Conservation (phyloP, 768 basidiomycete genomes). For the Clitopilus passeckerianus region DNA sequence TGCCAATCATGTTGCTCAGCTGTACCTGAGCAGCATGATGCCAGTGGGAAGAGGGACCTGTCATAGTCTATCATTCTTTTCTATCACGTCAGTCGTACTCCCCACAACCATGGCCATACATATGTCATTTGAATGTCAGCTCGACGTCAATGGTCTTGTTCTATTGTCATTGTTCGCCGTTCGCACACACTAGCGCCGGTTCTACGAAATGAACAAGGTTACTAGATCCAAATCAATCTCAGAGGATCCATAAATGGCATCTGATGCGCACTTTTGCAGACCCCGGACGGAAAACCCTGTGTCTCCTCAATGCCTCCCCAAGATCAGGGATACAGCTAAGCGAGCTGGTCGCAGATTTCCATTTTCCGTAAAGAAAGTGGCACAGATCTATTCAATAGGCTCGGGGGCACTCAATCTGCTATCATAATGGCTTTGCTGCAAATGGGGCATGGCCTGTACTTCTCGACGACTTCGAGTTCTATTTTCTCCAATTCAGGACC, state of each 20-base stretch:
- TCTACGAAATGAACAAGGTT: background rate
- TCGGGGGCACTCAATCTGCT: background rate
- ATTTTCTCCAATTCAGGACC: background rate
- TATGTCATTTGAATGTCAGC: background rate
- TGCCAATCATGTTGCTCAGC: no score
- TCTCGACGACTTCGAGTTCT: background rate
- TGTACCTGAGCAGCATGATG: no score
- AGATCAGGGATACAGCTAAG: background rate
- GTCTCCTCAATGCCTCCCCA: background rate
- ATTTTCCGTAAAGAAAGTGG: background rate
- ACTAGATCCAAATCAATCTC: background rate
- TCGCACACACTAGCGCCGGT: background rate
- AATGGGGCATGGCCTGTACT: background rate
- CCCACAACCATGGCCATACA: no score
- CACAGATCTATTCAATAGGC: background rate
- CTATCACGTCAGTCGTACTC: no score
- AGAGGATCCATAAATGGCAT: background rate
- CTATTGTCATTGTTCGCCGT: background rate
- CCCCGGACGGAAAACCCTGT: background rate
- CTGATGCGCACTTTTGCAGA: background rate
- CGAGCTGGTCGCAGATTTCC: background rate
- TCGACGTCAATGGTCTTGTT: background rate
- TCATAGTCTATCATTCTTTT: no score
- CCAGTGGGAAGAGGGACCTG: no score
- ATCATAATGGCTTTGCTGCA: background rate